These are phyloP conservation scores for Leccinum pellstonianum DNA, from an alignment of 768 basidiomycete species.

Conservation along the genomic window DNA sequence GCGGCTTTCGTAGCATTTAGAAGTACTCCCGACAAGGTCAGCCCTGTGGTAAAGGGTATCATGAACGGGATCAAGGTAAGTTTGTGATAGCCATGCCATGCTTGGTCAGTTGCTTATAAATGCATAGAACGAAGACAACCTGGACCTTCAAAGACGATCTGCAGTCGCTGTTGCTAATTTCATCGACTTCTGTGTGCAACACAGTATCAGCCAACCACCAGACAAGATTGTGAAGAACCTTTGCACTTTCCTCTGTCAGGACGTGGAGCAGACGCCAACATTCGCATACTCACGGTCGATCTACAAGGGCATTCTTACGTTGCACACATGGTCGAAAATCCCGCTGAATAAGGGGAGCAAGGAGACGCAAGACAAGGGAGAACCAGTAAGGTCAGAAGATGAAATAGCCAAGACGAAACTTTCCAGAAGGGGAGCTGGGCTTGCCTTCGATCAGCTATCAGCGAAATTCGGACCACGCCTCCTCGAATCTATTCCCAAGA, in stretches of 20 bases:
- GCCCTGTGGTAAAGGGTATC: slow-evolving; percentile 92
- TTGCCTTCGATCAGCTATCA: slow-evolving; percentile 81
- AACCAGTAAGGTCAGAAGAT: slow-evolving; percentile 42
- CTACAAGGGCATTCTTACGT: slow-evolving; percentile 75
- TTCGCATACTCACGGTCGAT: slow-evolving; percentile 67
- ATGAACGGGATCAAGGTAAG: slow-evolving; percentile 97
- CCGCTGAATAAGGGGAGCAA: slow-evolving; percentile 35
- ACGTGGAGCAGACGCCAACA: slow-evolving; percentile 84
- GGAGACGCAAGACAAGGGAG: slow-evolving; percentile 44
- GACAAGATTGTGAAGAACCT: slow-evolving; percentile 98
- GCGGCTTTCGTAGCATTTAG: slow-evolving; percentile 87
- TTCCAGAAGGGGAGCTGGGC: slow-evolving; percentile 80
- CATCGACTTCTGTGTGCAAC: slow-evolving; percentile 77
- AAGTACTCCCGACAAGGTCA: slow-evolving; percentile 88
- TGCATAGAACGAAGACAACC: slow-evolving; percentile 78
- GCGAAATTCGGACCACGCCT: slow-evolving; percentile 69
- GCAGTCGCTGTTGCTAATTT: slow-evolving; percentile 86
- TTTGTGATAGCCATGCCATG: not conserved
- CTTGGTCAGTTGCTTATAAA: slow-evolving; percentile 7
- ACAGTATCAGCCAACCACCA: slow-evolving; percentile 76
- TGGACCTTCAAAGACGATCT: slow-evolving; percentile 84
- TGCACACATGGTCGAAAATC: slow-evolving; percentile 46
- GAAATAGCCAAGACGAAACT: slow-evolving; percentile 66
- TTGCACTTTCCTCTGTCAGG: slow-evolving; percentile 94
- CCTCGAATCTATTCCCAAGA: slow-evolving; percentile 80